phyloP scores from a whole-genome alignment of 495 filamentous ascomycete species.

The Penicillium odoratum region DNA sequence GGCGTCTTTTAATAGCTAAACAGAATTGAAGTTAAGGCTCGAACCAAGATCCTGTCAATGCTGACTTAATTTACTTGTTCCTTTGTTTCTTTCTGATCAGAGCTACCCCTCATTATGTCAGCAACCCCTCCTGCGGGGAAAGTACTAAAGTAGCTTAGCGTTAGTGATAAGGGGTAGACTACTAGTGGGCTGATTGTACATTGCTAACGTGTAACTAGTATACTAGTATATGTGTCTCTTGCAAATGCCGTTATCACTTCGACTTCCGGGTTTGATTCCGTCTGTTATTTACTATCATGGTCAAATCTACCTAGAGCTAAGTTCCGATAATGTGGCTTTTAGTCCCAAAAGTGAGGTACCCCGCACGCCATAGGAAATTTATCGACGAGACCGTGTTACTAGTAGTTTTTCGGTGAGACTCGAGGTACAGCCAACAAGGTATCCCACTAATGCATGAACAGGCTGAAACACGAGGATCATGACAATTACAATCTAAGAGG shows the following conservation, averaged over 20 bases:
- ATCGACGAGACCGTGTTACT: neutral
- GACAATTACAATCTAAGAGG: neutral
- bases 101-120: slow-evolving; percentile 33
- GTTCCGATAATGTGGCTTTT: neutral
- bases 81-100: neutral
- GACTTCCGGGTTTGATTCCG: neutral
- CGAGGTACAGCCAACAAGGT: neutral
- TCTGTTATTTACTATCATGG: neutral
- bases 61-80: neutral
- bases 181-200: no score
- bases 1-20: slow-evolving; percentile 7
- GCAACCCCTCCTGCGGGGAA: slow-evolving; percentile 16
- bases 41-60: neutral
- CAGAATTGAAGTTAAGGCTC: neutral
- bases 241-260: neutral
- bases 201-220: no score
- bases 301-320: neutral
- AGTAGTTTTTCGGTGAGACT: neutral
- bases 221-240: neutral
- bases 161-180: no score
- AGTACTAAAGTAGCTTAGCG: neutral
- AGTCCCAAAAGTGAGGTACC: neutral
- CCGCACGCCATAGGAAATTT: neutral
- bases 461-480: neutral
- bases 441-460: slow-evolving; percentile 5